phyloP scores from a whole-genome alignment of 2,329 filamentous ascomycete genomes.

The Talaromyces sp. region DNA sequence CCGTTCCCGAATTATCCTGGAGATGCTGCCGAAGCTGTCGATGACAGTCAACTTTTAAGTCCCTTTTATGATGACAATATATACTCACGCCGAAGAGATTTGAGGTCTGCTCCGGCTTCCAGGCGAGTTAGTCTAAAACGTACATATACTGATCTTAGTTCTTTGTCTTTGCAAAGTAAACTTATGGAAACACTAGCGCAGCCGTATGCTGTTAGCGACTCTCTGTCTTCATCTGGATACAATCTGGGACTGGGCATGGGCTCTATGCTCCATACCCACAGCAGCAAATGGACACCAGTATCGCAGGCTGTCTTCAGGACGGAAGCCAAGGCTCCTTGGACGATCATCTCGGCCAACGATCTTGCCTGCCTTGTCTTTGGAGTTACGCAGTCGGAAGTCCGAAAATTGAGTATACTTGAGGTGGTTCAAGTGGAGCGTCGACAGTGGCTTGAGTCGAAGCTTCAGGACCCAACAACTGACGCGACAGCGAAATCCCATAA shows the following conservation, averaged over 20 bases:
- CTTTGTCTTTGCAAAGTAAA: conserved; percentile 73
- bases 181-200: conserved; percentile 81
- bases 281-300: conserved; percentile 83
- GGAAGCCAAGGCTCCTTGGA: conserved; percentile 87
- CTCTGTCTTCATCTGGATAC: conserved; percentile 37
- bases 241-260: conserved; percentile 40
- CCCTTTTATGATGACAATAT: conserved; percentile 31
- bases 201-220: conserved; percentile 64
- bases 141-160: conserved; percentile 79
- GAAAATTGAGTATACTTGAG: conserved; percentile 90
- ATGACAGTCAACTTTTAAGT: conserved; percentile 27
- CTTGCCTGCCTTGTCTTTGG: conserved; percentile 96
- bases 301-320: conserved; percentile 98
- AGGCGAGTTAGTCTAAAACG: conserved; percentile 71
- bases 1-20: conserved; percentile 21
- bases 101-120: conserved; percentile 50
- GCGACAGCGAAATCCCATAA: conserved; percentile 35
- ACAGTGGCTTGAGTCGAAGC: conserved; percentile 83
- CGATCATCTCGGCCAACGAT: conserved; percentile 93
- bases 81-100: conserved; percentile 30
- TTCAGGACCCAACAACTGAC: conserved; percentile 62
- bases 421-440: conserved; percentile 87
- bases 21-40: conserved; percentile 17
- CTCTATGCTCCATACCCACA: conserved; percentile 75
- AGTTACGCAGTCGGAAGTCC: conserved; percentile 93